Conservation (phyloP, 495 filamentous ascomycete genomes). For the Annulohypoxylon maeteangense region DNA sequence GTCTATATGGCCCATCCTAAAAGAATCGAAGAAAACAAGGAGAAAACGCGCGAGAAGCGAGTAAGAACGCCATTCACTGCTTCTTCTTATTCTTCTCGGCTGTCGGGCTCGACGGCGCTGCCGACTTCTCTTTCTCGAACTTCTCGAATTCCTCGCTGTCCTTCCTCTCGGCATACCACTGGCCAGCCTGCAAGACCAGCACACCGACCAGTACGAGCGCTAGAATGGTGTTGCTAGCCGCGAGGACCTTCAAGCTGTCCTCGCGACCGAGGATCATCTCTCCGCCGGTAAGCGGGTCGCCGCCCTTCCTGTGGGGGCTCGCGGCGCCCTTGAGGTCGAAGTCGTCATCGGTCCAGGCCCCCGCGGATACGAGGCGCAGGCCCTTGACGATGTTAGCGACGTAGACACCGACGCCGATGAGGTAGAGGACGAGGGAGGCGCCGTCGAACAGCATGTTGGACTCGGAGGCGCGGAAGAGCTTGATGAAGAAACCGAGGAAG, state of each 20-base stretch:
- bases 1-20: neutral
- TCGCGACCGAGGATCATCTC: slow-evolving; percentile 72
- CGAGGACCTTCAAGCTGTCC: slow-evolving; percentile 87
- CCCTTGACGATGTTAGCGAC: slow-evolving; percentile 95
- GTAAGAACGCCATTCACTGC: slow-evolving; percentile 32
- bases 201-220: slow-evolving; percentile 92
- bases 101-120: slow-evolving; percentile 37
- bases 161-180: slow-evolving; percentile 98
- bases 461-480: slow-evolving; percentile 91
- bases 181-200: slow-evolving; percentile 91
- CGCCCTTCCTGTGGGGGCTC: slow-evolving; percentile 36
- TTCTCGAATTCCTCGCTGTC: slow-evolving; percentile 82
- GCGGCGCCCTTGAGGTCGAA: slow-evolving; percentile 46
- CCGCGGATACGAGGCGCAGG: slow-evolving; percentile 76
- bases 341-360: slow-evolving; percentile 63
- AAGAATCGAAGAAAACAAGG: neutral
- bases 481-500: slow-evolving; percentile 87
- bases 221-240: slow-evolving; percentile 95
- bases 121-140: slow-evolving; percentile 58
- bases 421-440: slow-evolving; percentile 87
- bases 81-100: slow-evolving; percentile 52
- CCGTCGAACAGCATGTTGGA: slow-evolving; percentile 97
- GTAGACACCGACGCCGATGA: slow-evolving; percentile 91
- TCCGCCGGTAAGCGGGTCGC: slow-evolving; percentile 49
- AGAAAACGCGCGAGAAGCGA: neutral